Conservation (phyloP, 176 grass and related monocot species). For the Oryza australiensis region DNA sequence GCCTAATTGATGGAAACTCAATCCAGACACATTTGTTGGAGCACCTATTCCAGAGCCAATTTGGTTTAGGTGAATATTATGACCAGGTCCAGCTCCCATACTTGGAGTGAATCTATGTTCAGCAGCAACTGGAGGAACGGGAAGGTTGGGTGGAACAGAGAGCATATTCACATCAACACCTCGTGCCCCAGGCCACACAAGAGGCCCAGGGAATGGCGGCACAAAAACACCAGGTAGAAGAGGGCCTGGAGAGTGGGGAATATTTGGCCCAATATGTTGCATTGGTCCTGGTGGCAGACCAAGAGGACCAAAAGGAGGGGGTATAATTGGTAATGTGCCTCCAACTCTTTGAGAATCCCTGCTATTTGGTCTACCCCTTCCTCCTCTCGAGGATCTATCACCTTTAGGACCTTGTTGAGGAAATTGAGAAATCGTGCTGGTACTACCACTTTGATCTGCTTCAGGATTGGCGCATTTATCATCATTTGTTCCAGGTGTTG, state of each 20-base stretch:
- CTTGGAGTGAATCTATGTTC: conserved; percentile 66
- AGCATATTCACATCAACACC: conserved; percentile 92
- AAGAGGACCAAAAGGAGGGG: conserved; percentile 71
- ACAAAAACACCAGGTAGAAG: conserved; percentile 75
- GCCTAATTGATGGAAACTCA: conserved; percentile 59
- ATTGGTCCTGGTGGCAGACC: conserved; percentile 77
- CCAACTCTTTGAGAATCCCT: conserved; percentile 76
- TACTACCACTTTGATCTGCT: conserved; percentile 50
- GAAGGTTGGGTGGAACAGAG: conserved; percentile 75
- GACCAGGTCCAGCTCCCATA: conserved; percentile 65
- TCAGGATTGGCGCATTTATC: conserved; percentile 49
- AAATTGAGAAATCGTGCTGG: conserved; percentile 44
- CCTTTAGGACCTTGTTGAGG: conserved; percentile 71
- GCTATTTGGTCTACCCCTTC: conserved; percentile 73
- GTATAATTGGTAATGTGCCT: conserved; percentile 61
- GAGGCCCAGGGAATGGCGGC: conserved; percentile 69
- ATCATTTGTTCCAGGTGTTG: conserved; percentile 43
- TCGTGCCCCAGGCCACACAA: conserved; percentile 79
- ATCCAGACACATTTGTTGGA: conserved; percentile 53
- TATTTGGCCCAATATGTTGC: conserved; percentile 74
- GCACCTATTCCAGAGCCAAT: conserved; percentile 45
- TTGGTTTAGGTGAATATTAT: conserved; percentile 85
- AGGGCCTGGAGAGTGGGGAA: conserved; percentile 29
- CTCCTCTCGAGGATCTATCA: conserved; percentile 67
- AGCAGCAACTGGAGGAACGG: conserved; percentile 51